A percentile compares a stretch with the other conserved stretches of the same genome.
Conservation (phyloP, 495 filamentous ascomycete genomes). For the Peziza echinospora region DNA sequence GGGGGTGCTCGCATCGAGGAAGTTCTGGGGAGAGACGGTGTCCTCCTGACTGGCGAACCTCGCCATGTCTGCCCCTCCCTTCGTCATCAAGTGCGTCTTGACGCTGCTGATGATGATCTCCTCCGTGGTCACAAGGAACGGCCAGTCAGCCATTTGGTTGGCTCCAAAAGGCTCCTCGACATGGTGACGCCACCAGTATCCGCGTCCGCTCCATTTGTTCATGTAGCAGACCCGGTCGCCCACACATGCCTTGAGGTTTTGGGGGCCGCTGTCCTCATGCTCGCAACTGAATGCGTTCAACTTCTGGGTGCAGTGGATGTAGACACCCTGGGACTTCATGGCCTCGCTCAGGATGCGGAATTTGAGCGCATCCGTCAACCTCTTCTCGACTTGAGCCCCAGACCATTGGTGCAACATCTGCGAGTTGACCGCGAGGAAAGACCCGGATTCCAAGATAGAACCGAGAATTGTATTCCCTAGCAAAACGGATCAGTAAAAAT, state of each 20-base stretch:
- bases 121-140: conserved; percentile 6
- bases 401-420: background rate
- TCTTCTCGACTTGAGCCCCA: background rate
- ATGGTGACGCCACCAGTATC: conserved; percentile 5
- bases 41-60: conserved; percentile 3
- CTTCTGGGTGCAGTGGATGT: conserved; percentile 10
- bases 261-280: conserved; percentile 8
- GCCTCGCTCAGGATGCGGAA: conserved; percentile 4
- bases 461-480: background rate
- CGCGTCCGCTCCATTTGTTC: conserved; percentile 10
- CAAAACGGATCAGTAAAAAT: no score
- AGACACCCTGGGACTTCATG: conserved; percentile 5
- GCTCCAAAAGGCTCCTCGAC: conserved; percentile 12
- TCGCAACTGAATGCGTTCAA: conserved; percentile 8
- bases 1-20: conserved; percentile 6
- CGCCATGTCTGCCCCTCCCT: background rate
- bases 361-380: background rate
- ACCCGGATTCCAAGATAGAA: background rate
- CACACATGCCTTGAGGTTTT: conserved; percentile 13
- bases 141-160: conserved; percentile 3
- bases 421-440: background rate
- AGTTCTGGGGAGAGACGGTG: background rate
- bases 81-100: conserved; percentile 5
- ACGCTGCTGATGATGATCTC: conserved; percentile 14
- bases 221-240: conserved; percentile 11